Evolutionary conservation across 805 yeast genomes (phyloP), one percentile per base, ranked within the genome.

Genomic region (Starmerella vaccinii): DNA sequence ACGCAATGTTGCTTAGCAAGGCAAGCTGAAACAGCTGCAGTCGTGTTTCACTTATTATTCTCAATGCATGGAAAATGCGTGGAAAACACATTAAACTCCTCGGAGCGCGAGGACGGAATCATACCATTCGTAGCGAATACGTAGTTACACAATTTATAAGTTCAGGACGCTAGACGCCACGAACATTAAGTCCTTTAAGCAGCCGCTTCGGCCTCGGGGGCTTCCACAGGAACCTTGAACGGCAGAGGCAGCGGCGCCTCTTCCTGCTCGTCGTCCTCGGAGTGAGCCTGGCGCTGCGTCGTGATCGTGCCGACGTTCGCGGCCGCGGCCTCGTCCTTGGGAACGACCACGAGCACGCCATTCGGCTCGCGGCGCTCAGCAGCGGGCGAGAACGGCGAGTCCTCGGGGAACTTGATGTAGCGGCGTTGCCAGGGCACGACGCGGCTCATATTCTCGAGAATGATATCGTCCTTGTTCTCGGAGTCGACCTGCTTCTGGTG

Each of bases 361-460:
- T 62, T 62, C 18, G 57, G 60, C 27, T 63, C 59, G 64, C 81
- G 82, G 65, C 94, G 81, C 12, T 34, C 37, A 8, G 52, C 56
- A 8, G 88, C 82, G 5, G 97, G 97, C 30, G 73, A 76, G 66
- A 82, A 90, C 62, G 95, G 76, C 44, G 77, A 82, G 47, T 51
- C 47, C 50, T 79, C 83, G 62, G 82, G 82, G 64, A 90, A 88
- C 4, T 95, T 75, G 47, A 92, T 78, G 68, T 80, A 86, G 66
- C 81, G 82, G 52, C 89, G 73, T 69, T 92, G 97, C 41, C 81
- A 77, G 15, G 97, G 97, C 49, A 92, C 71, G 1, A 92, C 95
- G 62, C 98, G 79, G 12, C 92, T 76, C 76, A 90, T 71, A 64
- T 92, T 92, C 33, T 74, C 74, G 50, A 92, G 71, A 63, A 78